Evolutionary conservation across 768 basidiomycete genomes (phyloP), one percentile per base, ranked within the genome.

Genomic region (Termitomyces sp.): DNA sequence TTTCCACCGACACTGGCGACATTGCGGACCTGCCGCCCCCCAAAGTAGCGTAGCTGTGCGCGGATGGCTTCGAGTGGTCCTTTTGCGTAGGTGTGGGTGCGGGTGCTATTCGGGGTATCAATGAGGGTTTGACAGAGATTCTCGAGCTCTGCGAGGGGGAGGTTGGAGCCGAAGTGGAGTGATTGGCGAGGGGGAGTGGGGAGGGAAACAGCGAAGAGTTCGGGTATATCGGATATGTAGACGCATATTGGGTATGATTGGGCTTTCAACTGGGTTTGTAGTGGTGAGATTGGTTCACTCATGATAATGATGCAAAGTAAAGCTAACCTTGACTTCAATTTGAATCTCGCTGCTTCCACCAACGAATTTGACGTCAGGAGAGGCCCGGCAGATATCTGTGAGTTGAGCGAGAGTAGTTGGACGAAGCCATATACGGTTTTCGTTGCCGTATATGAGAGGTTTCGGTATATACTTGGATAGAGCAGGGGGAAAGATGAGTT

Each of bases 311-410:
- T 25, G 27, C 7, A 5, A 16, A n/a, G 16, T 8, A 30, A 21
- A 11, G 19, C 54, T 19, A 25, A 61, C 60, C 40, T 61, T 61
- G 39, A 61, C 52, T 42, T 61, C 60, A 21, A 61, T 58, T 43
- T 61, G 60, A 19, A 61, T 45, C 39, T 61, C 60, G 16, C 60
- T 61, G 30, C 60, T 61, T 9, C 60, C 60, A 30, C 60, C 60
- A 10, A 61, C 60, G 8, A 61, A 45, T 23, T 61, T 61, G 8
- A 43, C 54, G 14, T 34, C 30, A 43, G 54, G 57, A 3, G 23
- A 56, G 14, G 34, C 28, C 23, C 54, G 54, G 12, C 41, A 58
- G 14, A 61, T 55, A 9, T 58, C 57, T 21, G 56, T 57, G 21
- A 61, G 57, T 51, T 61, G 60, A 11, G 45, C 12, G 19, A 61